Conservation (phyloP, 805 yeast species). For the Saturnispora serradocipensis region DNA sequence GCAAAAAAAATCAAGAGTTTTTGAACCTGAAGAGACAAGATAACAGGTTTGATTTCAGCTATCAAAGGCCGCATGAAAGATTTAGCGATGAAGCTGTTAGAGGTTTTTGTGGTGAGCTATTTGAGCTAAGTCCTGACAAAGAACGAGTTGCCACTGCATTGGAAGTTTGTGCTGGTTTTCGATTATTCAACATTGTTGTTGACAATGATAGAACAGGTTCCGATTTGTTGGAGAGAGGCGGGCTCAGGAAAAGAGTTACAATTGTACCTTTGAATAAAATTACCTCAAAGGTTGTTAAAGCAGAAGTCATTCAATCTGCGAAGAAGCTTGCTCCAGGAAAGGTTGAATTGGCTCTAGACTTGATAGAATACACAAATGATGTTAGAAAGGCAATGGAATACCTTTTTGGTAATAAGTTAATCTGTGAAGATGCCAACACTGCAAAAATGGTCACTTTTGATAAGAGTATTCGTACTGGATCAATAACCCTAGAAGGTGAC, state of each 20-base stretch:
- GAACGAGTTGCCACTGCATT: constrained; percentile 68
- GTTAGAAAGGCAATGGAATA: constrained; percentile 78
- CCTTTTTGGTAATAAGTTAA: constrained; percentile 82
- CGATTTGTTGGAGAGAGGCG: constrained; percentile 68
- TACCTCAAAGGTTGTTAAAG: constrained; percentile 45
- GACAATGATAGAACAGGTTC: constrained; percentile 83
- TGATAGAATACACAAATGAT: constrained; percentile 65
- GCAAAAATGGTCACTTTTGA: constrained; percentile 87
- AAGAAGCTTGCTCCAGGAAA: constrained; percentile 70
- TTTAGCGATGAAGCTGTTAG: constrained; percentile 59
- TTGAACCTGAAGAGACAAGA: constrained; percentile 53
- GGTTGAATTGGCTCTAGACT: constrained; percentile 82
- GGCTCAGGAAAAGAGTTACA: constrained; percentile 72
- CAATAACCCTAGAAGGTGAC: constrained; percentile 90
- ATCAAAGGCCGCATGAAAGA: constrained; percentile 51
- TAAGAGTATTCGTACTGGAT: constrained; percentile 67
- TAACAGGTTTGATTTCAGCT: constrained; percentile 68
- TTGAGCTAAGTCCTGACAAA: constrained; percentile 43
- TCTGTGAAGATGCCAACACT: constrained; percentile 79
- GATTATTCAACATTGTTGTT: constrained; percentile 82
- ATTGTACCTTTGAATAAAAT: constrained; percentile 89
- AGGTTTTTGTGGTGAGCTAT: constrained; percentile 86
- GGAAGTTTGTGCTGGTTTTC: constrained; percentile 90
- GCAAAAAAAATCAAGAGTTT: constrained; percentile 36
- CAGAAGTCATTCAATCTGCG: constrained; percentile 51